Percentiles rank a stretch among this genome's conserved stretches.
phyloP scores from a whole-genome alignment of 306 rosid genomes.

The Luffa aegyptiaca region DNA sequence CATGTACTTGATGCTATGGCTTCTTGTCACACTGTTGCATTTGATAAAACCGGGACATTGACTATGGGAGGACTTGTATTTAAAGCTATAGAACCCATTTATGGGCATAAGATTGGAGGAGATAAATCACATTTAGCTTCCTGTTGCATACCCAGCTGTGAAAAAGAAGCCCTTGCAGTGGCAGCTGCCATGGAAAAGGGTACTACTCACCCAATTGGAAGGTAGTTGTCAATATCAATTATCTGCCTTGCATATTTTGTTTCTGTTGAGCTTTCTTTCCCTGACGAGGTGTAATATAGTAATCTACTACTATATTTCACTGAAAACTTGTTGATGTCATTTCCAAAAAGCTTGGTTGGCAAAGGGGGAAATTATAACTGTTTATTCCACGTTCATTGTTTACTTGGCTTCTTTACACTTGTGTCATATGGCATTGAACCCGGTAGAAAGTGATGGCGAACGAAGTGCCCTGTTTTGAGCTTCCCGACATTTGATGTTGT shows the following conservation, averaged over 20 bases:
- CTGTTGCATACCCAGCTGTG: slow-evolving; percentile 90
- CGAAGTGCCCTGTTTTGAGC: neutral
- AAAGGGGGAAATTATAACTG: neutral
- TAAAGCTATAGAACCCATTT: slow-evolving; percentile 93
- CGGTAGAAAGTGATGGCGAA: no score
- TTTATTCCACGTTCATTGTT: neutral
- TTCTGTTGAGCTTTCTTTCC: neutral
- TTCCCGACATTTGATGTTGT: neutral
- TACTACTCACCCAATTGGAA: slow-evolving; percentile 95
- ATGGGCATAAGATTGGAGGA: slow-evolving; percentile 46
- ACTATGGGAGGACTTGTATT: slow-evolving; percentile 87
- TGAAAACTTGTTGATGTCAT: neutral
- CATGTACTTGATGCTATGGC: slow-evolving; percentile 92
- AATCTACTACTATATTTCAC: neutral
- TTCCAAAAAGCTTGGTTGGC: neutral
- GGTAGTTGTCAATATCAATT: slow-evolving; percentile 38
- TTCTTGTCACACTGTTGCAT: slow-evolving; percentile 85
- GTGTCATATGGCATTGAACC: neutral
- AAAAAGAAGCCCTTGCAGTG: slow-evolving; percentile 96
- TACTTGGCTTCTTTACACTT: neutral
- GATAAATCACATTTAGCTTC: slow-evolving; percentile 32
- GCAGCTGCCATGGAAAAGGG: slow-evolving; percentile 99
- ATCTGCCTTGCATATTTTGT: slow-evolving; percentile 1
- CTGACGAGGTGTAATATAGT: neutral
- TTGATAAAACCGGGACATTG: slow-evolving; percentile 97